phyloP scores from a whole-genome alignment of 2,329 filamentous ascomycete species.

The Ascomycota sp. region DNA sequence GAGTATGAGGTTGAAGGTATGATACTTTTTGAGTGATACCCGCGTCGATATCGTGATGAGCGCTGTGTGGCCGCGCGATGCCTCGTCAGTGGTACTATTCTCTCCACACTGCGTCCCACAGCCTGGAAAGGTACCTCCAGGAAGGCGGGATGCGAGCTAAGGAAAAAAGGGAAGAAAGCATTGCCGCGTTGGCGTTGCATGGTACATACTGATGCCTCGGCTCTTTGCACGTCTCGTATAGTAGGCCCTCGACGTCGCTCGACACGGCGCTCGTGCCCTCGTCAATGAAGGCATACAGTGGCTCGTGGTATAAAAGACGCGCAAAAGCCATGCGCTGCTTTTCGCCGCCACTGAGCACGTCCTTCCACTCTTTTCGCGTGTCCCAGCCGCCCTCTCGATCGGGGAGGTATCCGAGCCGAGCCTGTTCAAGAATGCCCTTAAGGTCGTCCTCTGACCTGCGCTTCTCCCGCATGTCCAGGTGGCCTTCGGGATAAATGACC shows the following conservation, averaged over 20 bases:
- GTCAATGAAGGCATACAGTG: constrained; percentile 81
- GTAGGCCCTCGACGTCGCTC: constrained; percentile 76
- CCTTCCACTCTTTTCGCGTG: constrained; percentile 94
- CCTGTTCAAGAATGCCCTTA: constrained; percentile 58
- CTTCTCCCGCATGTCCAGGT: constrained; percentile 76
- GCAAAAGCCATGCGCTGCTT: constrained; percentile 93
- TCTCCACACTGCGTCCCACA: too few relatives aligned
- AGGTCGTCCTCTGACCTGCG: constrained; percentile 62
- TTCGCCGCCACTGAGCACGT: constrained; percentile 89
- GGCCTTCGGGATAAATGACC: constrained; percentile 92
- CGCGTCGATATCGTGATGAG: constrained; percentile 91
- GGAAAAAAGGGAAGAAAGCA: neutral
- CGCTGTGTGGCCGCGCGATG: too few relatives aligned
- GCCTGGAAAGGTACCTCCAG: too few relatives aligned
- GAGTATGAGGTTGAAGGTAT: constrained; percentile 75
- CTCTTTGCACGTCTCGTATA: constrained; percentile 87
- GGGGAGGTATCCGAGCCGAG: constrained; percentile 71
- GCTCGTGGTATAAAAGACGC: constrained; percentile 81
- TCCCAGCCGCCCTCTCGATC: constrained; percentile 93
- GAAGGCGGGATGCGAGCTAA: neutral
- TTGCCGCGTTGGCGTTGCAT: neutral
- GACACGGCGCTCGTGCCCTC: constrained; percentile 91
- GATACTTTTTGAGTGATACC: constrained; percentile 86
- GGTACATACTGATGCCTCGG: constrained; percentile 68
- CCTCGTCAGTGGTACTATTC: neutral